A percentile compares a stretch with the other conserved stretches of the same genome.
Conservation (phyloP, 768 basidiomycete species). For the Terana coerulea region DNA sequence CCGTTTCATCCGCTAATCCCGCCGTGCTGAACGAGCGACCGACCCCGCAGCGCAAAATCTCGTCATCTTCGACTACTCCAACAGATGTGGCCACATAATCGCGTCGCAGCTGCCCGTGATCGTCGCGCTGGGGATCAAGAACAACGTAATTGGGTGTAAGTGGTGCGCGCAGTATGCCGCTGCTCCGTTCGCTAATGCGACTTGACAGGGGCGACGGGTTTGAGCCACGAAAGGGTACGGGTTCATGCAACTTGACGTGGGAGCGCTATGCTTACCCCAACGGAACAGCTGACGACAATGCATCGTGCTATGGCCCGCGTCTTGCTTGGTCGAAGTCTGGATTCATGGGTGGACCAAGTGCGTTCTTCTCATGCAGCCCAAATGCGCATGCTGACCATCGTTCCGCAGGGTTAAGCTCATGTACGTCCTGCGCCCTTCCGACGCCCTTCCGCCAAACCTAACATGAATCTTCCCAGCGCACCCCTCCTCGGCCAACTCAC, state of each 20-base stretch:
- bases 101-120: slow-evolving; percentile 47
- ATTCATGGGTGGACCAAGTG: slow-evolving; percentile 35
- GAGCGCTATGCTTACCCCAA: not conserved
- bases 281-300: slow-evolving; percentile 34
- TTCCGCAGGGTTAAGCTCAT: slow-evolving; percentile 5
- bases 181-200: not conserved
- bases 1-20: slow-evolving; percentile 1
- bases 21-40: no score
- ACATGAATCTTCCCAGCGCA: slow-evolving; percentile 1
- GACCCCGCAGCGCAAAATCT: slow-evolving; percentile 11
- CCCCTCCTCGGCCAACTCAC: not conserved
- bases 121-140: slow-evolving; percentile 50
- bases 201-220: slow-evolving; percentile 46
- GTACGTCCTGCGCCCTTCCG: not conserved
- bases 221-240: slow-evolving; percentile 45
- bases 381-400: not conserved
- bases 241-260: not conserved
- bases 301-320: slow-evolving; percentile 43
- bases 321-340: slow-evolving; percentile 39
- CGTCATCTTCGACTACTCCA: slow-evolving; percentile 18
- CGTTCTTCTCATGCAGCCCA: not conserved
- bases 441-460: not conserved
- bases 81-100: slow-evolving; percentile 36
- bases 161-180: not conserved
- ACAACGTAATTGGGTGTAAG: slow-evolving; percentile 44